Percentiles rank a stretch among this genome's conserved stretches.
Evolutionary conservation across 225 moss, liverwort and hornwort species (phyloP).

Genomic region (Asterella californica): DNA sequence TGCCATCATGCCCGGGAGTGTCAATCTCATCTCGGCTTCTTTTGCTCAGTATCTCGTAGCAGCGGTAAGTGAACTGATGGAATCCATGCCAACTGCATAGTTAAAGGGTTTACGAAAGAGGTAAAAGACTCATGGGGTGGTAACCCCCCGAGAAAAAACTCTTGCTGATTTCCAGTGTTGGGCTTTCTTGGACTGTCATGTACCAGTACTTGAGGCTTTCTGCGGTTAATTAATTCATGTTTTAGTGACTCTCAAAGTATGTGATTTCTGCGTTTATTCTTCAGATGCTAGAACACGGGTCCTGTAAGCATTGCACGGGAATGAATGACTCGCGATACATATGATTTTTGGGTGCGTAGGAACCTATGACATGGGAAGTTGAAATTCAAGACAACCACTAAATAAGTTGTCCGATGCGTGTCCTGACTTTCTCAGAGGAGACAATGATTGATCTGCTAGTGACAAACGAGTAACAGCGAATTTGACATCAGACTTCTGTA

Average conservation of each 20-base stretch:
- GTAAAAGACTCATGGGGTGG: not conserved
- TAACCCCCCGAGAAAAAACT: not conserved
- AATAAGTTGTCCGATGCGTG: no score
- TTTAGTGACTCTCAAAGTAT: no score
- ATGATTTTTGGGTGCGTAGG: not conserved
- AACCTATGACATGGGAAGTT: not conserved
- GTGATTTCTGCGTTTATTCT: no score
- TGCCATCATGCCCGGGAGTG: slow-evolving; percentile 65
- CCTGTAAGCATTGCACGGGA: not conserved
- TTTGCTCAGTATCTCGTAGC: slow-evolving; percentile 70
- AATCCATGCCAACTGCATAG: not conserved
- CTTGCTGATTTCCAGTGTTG: not conserved
- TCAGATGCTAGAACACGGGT: not conserved
- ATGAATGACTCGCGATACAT: not conserved
- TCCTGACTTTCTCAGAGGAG: no score
- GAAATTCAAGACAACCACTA: no score
- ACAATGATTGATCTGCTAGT: no score
- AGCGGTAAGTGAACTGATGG: slow-evolving; percentile 44
- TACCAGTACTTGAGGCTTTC: not conserved
- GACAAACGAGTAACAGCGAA: no score
- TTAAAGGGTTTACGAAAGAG: not conserved
- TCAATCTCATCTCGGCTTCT: slow-evolving; percentile 54
- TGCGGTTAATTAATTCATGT: no score
- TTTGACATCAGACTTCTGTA: no score
- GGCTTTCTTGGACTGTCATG: not conserved